Percentiles rank a stretch among this genome's conserved stretches.
phyloP scores from a whole-genome alignment of 129 eudicot species.

The Rutidosis leptorrhynchoides region DNA sequence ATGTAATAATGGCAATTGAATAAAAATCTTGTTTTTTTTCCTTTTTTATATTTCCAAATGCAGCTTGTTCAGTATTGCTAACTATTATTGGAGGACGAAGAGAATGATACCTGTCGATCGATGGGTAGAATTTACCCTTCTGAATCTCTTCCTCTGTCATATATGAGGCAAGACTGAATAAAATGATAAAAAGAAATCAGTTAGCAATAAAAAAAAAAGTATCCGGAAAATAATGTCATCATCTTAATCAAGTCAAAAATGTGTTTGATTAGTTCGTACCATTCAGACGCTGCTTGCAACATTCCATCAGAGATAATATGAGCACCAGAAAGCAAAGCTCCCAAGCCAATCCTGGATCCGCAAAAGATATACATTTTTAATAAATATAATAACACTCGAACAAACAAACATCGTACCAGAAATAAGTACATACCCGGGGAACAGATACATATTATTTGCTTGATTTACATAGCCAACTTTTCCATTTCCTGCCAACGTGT shows the following conservation, averaged over 20 bases:
- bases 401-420: conserved; percentile 12
- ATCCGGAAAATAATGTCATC: conserved; percentile 10
- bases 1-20: conserved; percentile 3
- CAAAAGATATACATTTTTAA: conserved; percentile 12
- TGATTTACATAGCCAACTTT: conserved; percentile 93
- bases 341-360: conserved; percentile 82
- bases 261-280: conserved; percentile 46
- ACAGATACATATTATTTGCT: conserved; percentile 98
- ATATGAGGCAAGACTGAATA: conserved; percentile 92
- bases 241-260: background rate
- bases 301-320: conserved; percentile 80
- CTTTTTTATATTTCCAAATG: too few species aligned
- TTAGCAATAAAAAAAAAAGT: conserved; percentile 17
- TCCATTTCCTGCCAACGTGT: conserved; percentile 68
- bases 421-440: conserved; percentile 76
- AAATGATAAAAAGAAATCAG: background rate
- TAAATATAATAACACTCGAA: background rate
- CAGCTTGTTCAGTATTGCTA: too few species aligned
- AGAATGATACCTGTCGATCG: conserved; percentile 60
- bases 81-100: too few species aligned
- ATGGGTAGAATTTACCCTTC: conserved; percentile 79
- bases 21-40: background rate
- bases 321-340: conserved; percentile 93
- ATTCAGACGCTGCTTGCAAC: conserved; percentile 94
- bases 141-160: conserved; percentile 90